Percentiles rank a stretch among this genome's conserved stretches.
Conservation (phyloP, 73 alveolate species). For the Paramecium biaurelia region DNA sequence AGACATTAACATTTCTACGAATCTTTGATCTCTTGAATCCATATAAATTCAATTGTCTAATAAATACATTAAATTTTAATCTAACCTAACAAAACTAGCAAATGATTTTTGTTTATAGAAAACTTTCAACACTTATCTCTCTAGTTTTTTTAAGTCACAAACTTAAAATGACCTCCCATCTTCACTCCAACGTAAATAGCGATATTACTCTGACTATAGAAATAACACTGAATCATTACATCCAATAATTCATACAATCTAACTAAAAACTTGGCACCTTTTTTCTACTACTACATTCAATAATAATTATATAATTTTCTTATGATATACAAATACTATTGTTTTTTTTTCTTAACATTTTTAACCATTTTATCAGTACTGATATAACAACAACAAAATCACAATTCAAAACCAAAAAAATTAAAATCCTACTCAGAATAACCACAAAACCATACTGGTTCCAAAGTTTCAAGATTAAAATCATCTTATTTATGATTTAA, state of each 20-base stretch:
- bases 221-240: neutral
- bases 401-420: neutral
- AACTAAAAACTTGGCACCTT: conserved; percentile 24
- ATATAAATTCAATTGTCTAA: conserved; percentile 27
- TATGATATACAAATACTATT: neutral
- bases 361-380: neutral
- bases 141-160: neutral
- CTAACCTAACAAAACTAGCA: conserved; percentile 31
- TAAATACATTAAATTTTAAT: neutral
- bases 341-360: neutral
- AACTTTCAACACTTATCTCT: neutral
- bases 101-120: conserved; percentile 4
- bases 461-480: neutral
- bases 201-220: neutral
- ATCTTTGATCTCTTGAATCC: conserved; percentile 28
- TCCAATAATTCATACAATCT: neutral
- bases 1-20: neutral
- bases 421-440: neutral
- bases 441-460: neutral
- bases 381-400: neutral
- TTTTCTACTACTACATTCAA: conserved; percentile 14
- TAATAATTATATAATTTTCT: neutral
- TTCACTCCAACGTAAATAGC: neutral
- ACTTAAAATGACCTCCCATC: neutral
- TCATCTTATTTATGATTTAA: neutral